These are phyloP conservation scores for Fraxinus albicans DNA, from an alignment of 305 asterid species.

Conservation along the genomic window DNA sequence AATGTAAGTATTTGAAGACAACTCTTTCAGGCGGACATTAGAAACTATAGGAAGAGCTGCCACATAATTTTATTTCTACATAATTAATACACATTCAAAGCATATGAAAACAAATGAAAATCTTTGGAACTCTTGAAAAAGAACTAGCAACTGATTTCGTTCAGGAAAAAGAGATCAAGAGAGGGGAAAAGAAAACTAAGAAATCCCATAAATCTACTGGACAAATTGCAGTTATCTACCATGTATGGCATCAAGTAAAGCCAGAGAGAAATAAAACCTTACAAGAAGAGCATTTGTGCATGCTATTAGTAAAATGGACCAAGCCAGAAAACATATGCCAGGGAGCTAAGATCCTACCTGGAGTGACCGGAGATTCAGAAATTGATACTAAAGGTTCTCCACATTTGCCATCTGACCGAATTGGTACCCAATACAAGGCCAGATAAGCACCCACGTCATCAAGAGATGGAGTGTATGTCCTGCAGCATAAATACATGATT, in stretches of 20 bases:
- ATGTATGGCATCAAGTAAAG: conserved; percentile 3
- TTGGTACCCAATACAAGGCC: conserved; percentile 85
- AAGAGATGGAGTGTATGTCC: conserved; percentile 72
- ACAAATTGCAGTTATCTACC: conserved; percentile 1
- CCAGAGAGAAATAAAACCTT: neutral
- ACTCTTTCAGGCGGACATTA: conserved; percentile 54
- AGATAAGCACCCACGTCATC: conserved; percentile 86
- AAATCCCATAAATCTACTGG: neutral
- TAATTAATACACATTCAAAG: conserved; percentile 21
- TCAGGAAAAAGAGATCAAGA: conserved; percentile 9
- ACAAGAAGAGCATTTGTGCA: neutral
- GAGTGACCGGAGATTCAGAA: conserved; percentile 72
- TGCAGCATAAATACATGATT: conserved; percentile 40
- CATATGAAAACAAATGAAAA: conserved; percentile 16
- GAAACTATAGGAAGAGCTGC: conserved; percentile 86
- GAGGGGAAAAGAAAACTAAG: neutral
- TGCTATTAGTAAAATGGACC: neutral
- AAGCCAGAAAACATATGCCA: neutral
- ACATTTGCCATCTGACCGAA: conserved; percentile 69
- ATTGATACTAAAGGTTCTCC: conserved; percentile 74
- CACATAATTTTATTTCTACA: conserved; percentile 29
- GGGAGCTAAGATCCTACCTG: conserved; percentile 54
- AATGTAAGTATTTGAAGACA: conserved; percentile 60
- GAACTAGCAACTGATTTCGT: neutral
- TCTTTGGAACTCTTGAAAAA: neutral